These are phyloP conservation scores for Zizania latifolia DNA, from an alignment of 176 grass and related monocot species.

Conservation along the genomic window DNA sequence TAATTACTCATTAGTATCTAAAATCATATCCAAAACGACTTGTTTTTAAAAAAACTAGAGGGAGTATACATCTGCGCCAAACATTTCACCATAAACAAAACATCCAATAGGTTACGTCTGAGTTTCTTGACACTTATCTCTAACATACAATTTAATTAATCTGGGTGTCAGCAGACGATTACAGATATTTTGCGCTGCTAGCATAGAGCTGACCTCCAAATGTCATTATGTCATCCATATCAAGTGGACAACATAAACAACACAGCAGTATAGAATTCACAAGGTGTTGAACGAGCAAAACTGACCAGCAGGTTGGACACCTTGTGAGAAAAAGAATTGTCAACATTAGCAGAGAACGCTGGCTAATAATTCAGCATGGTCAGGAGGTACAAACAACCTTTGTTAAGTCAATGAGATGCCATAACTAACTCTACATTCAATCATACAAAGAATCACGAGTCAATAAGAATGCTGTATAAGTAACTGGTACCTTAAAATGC, in stretches of 20 bases:
- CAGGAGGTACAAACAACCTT: background rate
- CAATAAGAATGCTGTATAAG: background rate
- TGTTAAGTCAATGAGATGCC: background rate
- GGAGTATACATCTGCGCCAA: background rate
- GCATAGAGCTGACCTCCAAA: background rate
- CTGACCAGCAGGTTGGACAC: background rate
- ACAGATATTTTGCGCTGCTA: background rate
- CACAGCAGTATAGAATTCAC: background rate
- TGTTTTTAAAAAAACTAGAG: too few relatives aligned
- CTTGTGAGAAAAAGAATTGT: background rate
- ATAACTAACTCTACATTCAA: background rate
- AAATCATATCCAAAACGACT: too few relatives aligned
- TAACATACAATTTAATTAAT: conserved; percentile 19
- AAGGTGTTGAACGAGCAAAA: background rate
- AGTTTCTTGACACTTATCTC: background rate
- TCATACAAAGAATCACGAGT: background rate
- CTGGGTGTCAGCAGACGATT: background rate
- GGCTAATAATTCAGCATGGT: background rate
- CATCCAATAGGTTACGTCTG: background rate
- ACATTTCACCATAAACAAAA: background rate
- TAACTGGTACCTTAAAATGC: background rate
- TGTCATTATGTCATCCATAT: background rate
- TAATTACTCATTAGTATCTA: too few relatives aligned
- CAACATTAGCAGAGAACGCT: background rate
- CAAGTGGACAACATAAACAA: conserved; percentile 2